These are phyloP conservation scores for Calendula officinalis DNA, from an alignment of 129 eudicot genomes.

Conservation along the genomic window DNA sequence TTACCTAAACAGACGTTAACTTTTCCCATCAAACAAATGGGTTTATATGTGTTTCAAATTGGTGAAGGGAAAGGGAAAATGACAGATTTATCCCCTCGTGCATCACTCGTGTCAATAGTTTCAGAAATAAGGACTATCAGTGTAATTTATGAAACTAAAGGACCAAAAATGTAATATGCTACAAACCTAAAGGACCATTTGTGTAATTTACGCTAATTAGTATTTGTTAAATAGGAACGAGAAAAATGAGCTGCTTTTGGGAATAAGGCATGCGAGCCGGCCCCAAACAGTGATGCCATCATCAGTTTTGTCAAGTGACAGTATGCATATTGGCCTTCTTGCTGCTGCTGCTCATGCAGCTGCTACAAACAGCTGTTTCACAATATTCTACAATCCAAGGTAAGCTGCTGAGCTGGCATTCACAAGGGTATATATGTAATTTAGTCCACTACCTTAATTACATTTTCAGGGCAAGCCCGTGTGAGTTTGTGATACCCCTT, in stretches of 20 bases:
- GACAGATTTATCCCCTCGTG: too few relatives aligned
- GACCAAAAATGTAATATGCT: too few relatives aligned
- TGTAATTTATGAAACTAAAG: too few relatives aligned
- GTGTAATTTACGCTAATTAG: too few relatives aligned
- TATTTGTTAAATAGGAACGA: conserved; percentile 60
- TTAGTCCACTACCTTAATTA: not conserved
- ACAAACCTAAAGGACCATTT: too few relatives aligned
- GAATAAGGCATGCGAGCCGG: conserved; percentile 88
- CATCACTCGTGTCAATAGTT: too few relatives aligned
- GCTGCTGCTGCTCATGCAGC: conserved; percentile 99
- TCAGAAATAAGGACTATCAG: too few relatives aligned
- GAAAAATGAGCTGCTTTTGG: conserved; percentile 91
- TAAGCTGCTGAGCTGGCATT: conserved; percentile 6
- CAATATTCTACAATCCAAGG: conserved; percentile 93
- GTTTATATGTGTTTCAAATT: too few relatives aligned
- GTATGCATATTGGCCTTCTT: conserved; percentile 98
- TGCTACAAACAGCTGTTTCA: conserved; percentile 91
- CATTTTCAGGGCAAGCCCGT: conserved; percentile 89
- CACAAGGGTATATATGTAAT: not conserved
- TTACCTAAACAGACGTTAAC: too few relatives aligned
- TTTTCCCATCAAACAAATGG: too few relatives aligned
- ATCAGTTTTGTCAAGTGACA: conserved; percentile 96
- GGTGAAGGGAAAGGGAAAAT: too few relatives aligned
- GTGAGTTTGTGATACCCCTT: conserved; percentile 89
- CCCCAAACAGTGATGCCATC: conserved; percentile 99